Percentiles rank a stretch among this genome's conserved stretches.
These are phyloP conservation scores for Pseudopyrenochaeta lycopersici DNA, from an alignment of 2,329 filamentous ascomycete genomes.

Conservation along the genomic window DNA sequence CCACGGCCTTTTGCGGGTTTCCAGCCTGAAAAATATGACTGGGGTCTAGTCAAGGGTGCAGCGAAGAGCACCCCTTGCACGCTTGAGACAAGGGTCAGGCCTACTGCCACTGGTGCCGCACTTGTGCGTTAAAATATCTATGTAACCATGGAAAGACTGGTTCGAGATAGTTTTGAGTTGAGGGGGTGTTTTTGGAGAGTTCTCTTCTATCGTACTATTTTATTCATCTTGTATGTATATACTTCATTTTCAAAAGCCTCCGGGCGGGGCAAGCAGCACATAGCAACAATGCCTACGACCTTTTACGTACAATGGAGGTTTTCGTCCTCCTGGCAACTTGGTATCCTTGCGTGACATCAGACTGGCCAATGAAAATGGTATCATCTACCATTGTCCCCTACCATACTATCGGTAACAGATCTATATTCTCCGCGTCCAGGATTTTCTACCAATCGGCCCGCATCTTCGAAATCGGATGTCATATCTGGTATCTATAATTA, in stretches of 20 bases:
- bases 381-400: no score
- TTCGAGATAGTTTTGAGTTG: background rate
- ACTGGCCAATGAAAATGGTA: no score
- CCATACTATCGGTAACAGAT: no score
- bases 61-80: conserved; percentile 27
- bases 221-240: background rate
- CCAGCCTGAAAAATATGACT: conserved; percentile 14
- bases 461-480: no score
- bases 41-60: conserved; percentile 9
- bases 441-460: no score
- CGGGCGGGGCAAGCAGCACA: background rate
- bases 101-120: conserved; percentile 21
- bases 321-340: no score
- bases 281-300: background rate
- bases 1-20: conserved; percentile 11
- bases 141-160: no score
- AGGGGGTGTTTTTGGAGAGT: background rate
- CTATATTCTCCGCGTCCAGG: no score
- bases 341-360: no score
- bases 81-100: conserved; percentile 31
- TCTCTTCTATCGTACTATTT: background rate
- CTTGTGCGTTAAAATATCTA: conserved; percentile 1
- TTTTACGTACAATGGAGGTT: background rate
- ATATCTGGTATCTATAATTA: no score
- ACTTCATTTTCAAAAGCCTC: background rate